Base-by-base conservation (phyloP, 1,139 yeast species). In the Magnusiomyces fungicola region DNA sequence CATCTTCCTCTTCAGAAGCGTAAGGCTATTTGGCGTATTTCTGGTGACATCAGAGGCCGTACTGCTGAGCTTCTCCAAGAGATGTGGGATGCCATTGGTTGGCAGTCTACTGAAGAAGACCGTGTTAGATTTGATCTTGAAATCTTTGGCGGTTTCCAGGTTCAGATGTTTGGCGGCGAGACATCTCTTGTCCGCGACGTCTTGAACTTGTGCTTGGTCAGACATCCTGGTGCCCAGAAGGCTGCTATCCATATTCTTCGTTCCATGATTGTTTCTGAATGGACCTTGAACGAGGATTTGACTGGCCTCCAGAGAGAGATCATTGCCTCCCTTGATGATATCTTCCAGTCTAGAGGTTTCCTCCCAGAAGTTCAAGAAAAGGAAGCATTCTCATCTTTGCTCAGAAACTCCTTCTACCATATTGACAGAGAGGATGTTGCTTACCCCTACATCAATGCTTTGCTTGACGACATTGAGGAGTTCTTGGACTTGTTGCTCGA, bases 81-180 rank as follows among this genome's bases (percentile, higher is more conserved):
- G 51, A 76, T 81, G 32, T 88, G 96, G 96, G 83, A 81, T 55
- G 69, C 77, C 10, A 72, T 87, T 51, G 94, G 90, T 10, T 76
- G 83, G 82, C 79, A 79, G 14, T 77, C 86, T 0, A 70, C 78
- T 37, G 73, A 73, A 23, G 84, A 80, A 51, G 87, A 81, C 60
- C 63, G 70, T 40, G 62, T 71, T 4, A 70, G 89, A 56, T 87
- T 83, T 66, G 83, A 81, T 50, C 66, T 86, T 50, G 73, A 70
- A 40, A 73, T 73, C 54, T 78, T 81, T 57, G 87, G 92, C 41
- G 90, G 90, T 0, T 81, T 76, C 60, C 96, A 87, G 65, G 80
- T 76, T 30, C 81, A 78, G 57, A 78, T 87, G 56, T 74, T 83
- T 49, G 75, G 75, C 55, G 73, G 72, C 27, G 78, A 78, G 57